Evolutionary conservation across 495 filamentous ascomycete genomes (phyloP), one percentile per base, ranked within the genome.

Genomic region (Polyplosphaeria fusca): DNA sequence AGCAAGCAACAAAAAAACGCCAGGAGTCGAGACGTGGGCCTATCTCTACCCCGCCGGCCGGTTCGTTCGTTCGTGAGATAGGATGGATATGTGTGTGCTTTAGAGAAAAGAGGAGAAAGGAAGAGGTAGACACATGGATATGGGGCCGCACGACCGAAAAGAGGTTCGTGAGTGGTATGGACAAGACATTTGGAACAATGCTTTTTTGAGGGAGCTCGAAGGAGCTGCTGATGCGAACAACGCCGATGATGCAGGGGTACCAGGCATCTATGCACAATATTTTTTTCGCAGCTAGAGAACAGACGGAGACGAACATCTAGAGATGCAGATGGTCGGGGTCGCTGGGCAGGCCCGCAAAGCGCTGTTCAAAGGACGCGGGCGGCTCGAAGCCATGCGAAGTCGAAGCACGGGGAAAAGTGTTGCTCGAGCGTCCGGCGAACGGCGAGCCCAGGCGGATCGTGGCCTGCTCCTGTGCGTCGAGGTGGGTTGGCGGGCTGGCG

Each of bases 371-470:
- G 12, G 64, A 67, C 13, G 57, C 53, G 4, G 56, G 47, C 12
- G 52, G 49, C 40, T 64, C 64, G 37, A 67, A 64, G 16, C 47
- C 50, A 25, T 61, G 46, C 16, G 69, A 65, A 4, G 65, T 50
- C 37, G 68, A 61, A 46, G 64, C 63, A 24, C 71, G 66, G 0
- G 71, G 71, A 47, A 74, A 73, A 1, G 71, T 69, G 27, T 66
- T 60, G 47, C 35, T 43, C 9, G 67, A 32, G 2, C 47, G 50
- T 23, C 61, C 68, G n/a, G 37, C 64, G 57, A 74, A 73, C 1
- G 71, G 71, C 41, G 71, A 73, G 25, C 70, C 69, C 13, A 74
- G 67, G n/a, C 71, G 67, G 12, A 63, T 61, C 2, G 61, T 63
- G 18, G 61, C 51, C 5, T 37, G 26, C 18, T 42, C 9, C 24